Percentiles rank a stretch among this genome's conserved stretches.
Conservation (phyloP, 202 grass and related monocot species). For the Cymbopogon flexuosus region DNA sequence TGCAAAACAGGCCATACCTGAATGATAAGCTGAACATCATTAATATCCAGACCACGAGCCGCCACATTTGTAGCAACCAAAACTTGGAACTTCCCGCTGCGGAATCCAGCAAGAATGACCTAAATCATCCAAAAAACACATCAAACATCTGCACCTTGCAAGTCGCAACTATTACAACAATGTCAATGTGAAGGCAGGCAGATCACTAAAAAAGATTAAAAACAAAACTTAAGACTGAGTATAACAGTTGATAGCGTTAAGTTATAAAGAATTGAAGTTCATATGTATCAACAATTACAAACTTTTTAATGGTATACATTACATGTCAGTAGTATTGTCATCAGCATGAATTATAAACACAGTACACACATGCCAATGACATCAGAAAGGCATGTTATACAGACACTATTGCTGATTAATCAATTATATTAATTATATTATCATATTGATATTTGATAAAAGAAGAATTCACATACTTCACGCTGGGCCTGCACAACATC, state of each 20-base stretch:
- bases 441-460: background rate
- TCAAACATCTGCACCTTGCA: background rate
- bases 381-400: background rate
- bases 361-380: background rate
- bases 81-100: conserved; percentile 74
- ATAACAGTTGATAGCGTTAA: background rate
- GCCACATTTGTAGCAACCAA: conserved; percentile 98
- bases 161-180: background rate
- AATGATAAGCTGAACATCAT: conserved; percentile 94
- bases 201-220: background rate
- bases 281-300: background rate
- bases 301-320: background rate
- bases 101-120: conserved; percentile 92
- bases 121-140: conserved; percentile 33
- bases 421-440: background rate
- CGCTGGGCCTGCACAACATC: conserved; percentile 84
- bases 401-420: background rate
- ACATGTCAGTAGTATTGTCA: background rate
- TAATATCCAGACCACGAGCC: conserved; percentile 87
- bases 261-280: background rate
- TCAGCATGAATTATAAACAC: background rate
- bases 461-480: conserved; percentile 57
- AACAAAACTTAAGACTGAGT: background rate
- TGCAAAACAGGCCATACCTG: conserved; percentile 50
- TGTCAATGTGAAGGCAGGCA: background rate